Conservation (phyloP, 768 basidiomycete species). For the Pholiota conissans region DNA sequence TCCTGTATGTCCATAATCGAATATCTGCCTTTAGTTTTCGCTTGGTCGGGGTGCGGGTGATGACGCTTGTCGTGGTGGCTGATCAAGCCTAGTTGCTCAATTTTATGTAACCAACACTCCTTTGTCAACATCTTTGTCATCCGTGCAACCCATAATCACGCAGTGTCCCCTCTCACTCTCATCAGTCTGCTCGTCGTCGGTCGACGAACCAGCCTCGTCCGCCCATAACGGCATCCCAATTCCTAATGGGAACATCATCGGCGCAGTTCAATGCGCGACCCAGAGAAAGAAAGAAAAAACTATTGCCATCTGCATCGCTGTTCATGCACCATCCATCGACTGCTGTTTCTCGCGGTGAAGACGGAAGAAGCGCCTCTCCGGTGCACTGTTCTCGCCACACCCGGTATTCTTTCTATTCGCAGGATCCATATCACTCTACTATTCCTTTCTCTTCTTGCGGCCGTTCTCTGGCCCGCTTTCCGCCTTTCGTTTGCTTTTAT, state of each 20-base stretch:
- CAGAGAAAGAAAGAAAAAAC: neutral
- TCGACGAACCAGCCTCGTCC: neutral
- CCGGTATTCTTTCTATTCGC: neutral
- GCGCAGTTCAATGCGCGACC: neutral
- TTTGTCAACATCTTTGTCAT: conserved; percentile 46
- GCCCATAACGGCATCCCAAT: neutral
- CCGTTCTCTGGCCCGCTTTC: conserved; percentile 7
- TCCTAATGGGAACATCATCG: neutral
- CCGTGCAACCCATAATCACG: conserved; percentile 6
- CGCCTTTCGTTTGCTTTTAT: conserved; percentile 5
- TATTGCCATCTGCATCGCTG: neutral
- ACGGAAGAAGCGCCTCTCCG: neutral
- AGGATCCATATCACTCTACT: neutral
- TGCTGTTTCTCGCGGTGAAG: neutral
- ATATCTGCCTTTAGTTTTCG: neutral
- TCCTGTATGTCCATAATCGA: conserved; percentile 14
- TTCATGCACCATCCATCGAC: neutral
- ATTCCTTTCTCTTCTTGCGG: conserved; percentile 6
- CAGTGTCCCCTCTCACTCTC: neutral
- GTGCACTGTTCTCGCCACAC: neutral
- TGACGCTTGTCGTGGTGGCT: conserved; percentile 28
- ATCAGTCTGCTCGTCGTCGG: neutral
- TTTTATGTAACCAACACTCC: conserved; percentile 34
- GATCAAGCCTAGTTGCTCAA: conserved; percentile 23
- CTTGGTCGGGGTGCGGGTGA: neutral